Evolutionary conservation across 371 early-diverging fungal species (phyloP), one percentile per base, ranked within the genome.

Genomic region (Chytridiales sp.): DNA sequence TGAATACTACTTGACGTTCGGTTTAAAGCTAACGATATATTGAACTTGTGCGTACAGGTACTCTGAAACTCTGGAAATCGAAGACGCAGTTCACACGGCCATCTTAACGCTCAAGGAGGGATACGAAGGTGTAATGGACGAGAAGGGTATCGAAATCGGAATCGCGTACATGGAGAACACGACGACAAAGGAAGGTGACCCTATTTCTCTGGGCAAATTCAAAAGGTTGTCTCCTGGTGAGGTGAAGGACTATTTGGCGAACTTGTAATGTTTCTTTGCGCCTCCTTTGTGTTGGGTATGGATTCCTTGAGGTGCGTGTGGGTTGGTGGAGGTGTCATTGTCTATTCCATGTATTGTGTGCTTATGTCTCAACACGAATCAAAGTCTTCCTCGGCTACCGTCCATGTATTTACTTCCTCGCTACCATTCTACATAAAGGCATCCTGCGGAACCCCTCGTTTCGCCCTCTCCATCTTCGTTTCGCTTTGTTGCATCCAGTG

Each of bases 11-110:
- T 44, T 21, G 30, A 8, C 9, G 15, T 21, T 44, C 15, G 46
- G 22, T 49, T 49, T 31, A 32, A 17, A 27, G 1, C 17, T 21
- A n/a, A 15, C 39, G 24, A 15, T 19, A 42, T 34, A 22, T 15
- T 19, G 13, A 4, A 29, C 13, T 24, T 54, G 29, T n/a, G n/a
- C n/a, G 27, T 44, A 5, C 61, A 86, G 88, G 75, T 92, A 88
- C 72, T 87, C 88, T 34, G 91, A 89, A 51, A 90, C 88, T 35
- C 91, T 96, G 82, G 95, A 94, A 74, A 81, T 96, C 36, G 99
- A 98, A 76, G 99, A 98, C 68, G 97, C 99, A 6, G 90, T 97
- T 41, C 97, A 98, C 74, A 97, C 96, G 26, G 94, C 97, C 26
- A 95, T 97, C 62, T 78, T 97, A 59, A 95, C 99, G 47, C 84